Conservation (phyloP, 1,139 yeast genomes). For the Geotrichum citri-aurantii region DNA sequence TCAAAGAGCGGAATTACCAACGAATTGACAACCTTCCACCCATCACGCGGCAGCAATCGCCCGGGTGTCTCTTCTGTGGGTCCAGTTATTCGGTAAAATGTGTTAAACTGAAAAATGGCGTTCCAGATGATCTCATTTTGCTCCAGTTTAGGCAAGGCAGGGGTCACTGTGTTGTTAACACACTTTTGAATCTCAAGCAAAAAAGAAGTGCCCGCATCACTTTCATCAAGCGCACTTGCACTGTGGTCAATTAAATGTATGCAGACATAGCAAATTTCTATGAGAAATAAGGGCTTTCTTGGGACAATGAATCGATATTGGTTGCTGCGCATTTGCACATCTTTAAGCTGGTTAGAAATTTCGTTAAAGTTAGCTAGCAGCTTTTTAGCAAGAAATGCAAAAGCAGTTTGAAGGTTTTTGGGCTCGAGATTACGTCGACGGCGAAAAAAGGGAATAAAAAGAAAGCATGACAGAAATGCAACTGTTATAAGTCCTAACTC, state of each 20-base stretch:
- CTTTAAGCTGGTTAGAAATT: background rate
- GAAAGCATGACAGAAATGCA: background rate
- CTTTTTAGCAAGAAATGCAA: constrained; percentile 1
- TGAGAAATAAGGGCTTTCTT: background rate
- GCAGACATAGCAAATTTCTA: constrained; percentile 10
- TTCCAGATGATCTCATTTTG: constrained; percentile 14
- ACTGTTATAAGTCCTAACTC: background rate
- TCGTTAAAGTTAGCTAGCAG: constrained; percentile 6
- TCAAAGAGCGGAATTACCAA: constrained; percentile 13
- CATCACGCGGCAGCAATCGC: constrained; percentile 1
- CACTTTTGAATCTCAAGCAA: constrained; percentile 4
- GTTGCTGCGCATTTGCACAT: background rate
- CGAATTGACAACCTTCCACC: constrained; percentile 13
- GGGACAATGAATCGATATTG: background rate
- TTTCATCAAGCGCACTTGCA: background rate
- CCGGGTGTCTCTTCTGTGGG: background rate
- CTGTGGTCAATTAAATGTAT: constrained; percentile 7
- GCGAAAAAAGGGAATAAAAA: background rate
- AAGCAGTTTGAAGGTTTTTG: background rate
- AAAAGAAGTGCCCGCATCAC: constrained; percentile 3
- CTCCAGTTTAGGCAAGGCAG: background rate
- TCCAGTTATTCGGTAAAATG: constrained; percentile 6
- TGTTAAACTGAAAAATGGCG: constrained; percentile 11
- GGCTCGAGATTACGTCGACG: background rate
- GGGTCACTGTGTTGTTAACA: background rate